Base-by-base conservation (phyloP, 1,284 basidiomycete species). In the Trametes versicolor region DNA sequence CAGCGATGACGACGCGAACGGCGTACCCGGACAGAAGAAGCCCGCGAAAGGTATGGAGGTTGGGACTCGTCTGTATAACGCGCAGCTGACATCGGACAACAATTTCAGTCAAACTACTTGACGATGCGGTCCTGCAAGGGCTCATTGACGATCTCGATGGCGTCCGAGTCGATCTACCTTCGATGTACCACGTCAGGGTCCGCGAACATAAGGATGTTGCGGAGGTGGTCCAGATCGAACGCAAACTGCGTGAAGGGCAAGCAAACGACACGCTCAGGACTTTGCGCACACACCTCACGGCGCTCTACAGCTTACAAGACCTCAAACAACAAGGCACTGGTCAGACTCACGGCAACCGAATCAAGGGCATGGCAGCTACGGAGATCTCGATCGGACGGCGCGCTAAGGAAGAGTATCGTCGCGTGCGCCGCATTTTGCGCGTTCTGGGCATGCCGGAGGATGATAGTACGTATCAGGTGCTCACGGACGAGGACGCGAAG, bases 401-500 rank as follows among this genome's bases (percentile, higher is more conserved):
- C 17, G 39, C 39, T 4, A 41, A 47, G 21, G 43, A 47, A 5
- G 21, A 47, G n/a, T 47, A 47, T 23, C 19, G 43, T 9, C 43
- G 21, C 5, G 7, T 47, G n/a, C 43, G 43, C 13, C 13, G 6
- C n/a, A 7, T 47, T 8, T 21, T 47, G 4, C 39, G 39, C 8
- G 43, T 47, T 4, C 43, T 47, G n/a, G 43, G 43, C 7, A 47
- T 47, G 43, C 19, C 5, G 5, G 43, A 47, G 5, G 43, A 47
- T 21, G 43, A 47, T 13, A 13, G 12, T 5, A 47, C 43, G 43
- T 47, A 47, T 12, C 4, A 12, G n/a, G n/a, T n/a, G 2, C 43
- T 47, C 43, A 47, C 19, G n/a, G 43, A 47, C 43, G 43, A 47
- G n/a, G 43, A 47, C n/a, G 19, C n/a, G n/a, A 47, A 47, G 15